Conservation (phyloP, 179 eudicot species). For the Corrigiola litoralis region DNA sequence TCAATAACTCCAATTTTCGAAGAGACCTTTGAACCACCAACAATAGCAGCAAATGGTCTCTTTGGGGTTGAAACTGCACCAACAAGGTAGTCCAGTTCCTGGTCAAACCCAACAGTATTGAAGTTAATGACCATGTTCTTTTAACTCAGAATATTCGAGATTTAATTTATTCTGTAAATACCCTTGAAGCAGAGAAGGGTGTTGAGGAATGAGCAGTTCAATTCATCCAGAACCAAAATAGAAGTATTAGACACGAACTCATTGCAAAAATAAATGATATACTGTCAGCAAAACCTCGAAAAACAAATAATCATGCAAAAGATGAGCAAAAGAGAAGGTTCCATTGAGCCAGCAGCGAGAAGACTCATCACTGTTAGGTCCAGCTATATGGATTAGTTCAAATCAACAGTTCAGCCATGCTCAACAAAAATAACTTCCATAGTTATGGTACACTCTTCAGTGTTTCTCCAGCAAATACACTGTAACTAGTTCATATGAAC, state of each 20-base stretch:
- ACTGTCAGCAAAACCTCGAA: too few relatives aligned
- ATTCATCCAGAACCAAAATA: too few relatives aligned
- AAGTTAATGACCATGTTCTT: not conserved
- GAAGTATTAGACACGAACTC: too few relatives aligned
- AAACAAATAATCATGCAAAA: not conserved
- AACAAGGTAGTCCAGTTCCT: constrained; percentile 90
- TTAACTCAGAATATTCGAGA: not conserved
- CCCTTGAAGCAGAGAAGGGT: not conserved
- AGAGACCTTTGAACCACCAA: constrained; percentile 95
- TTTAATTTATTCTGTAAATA: not conserved
- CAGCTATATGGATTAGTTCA: too few relatives aligned
- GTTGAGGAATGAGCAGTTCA: too few relatives aligned
- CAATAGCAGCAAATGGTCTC: constrained; percentile 95
- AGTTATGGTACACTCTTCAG: too few relatives aligned
- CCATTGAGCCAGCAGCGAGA: not conserved
- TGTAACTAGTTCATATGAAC: not conserved
- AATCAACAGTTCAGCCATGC: too few relatives aligned
- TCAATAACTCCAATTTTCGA: constrained; percentile 88
- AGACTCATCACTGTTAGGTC: too few relatives aligned
- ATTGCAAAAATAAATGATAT: too few relatives aligned
- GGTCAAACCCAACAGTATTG: constrained; percentile 11
- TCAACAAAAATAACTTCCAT: too few relatives aligned
- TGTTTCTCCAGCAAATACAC: not conserved
- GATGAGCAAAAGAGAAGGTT: not conserved
- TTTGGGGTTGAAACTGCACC: constrained; percentile 84